Evolutionary conservation across 176 grass and related monocot genomes (phyloP), one percentile per base, ranked within the genome.

Genomic region (Avena sativa): DNA sequence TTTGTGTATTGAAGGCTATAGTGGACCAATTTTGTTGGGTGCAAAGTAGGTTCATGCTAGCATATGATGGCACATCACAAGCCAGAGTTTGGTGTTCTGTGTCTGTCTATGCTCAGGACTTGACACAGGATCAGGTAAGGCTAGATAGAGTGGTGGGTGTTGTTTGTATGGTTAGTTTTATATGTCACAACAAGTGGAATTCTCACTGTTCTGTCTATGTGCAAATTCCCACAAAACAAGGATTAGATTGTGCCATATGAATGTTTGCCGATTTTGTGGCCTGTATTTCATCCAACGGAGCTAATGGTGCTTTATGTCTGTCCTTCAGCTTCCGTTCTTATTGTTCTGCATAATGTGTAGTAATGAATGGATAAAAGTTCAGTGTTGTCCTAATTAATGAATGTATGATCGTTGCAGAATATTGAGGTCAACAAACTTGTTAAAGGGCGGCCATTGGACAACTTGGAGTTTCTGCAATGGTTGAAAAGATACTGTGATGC

Each of bases 381-480:
- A 70, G 63, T 7, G 9, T 40, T 60, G 81, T 68, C 71, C 59
- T 84, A n/a, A 44, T 69, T 48, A 43, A 61, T 68, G 16, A 55
- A 44, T 84, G n/a, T 47, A 23, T 71, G 51, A 25, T 69, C 44
- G 49, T 64, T 91, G 78, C 85, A 97, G 95, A 94, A 97, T 86
- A 93, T 97, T 83, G 95, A 95, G 73, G 95, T 97, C 20, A 97
- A 91, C 89, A 97, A 88, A 80, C 92, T 97, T 86, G 91, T 97
- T 43, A 97, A 95, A 87, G 95, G 95, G 49, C 91, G 95, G 5
- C 95, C 95, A 57, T 86, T 97, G 72, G 95, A 97, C 46, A 97
- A 97, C 74, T 85, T 97, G 63, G 95, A 97, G 38, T 97, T 97
- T 56, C 86, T 97, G 25, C 95, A 97, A 79, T 97, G 95, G 95